Evolutionary conservation across 1,139 yeast species (phyloP).

Genomic region (Candida sanyaensis): DNA sequence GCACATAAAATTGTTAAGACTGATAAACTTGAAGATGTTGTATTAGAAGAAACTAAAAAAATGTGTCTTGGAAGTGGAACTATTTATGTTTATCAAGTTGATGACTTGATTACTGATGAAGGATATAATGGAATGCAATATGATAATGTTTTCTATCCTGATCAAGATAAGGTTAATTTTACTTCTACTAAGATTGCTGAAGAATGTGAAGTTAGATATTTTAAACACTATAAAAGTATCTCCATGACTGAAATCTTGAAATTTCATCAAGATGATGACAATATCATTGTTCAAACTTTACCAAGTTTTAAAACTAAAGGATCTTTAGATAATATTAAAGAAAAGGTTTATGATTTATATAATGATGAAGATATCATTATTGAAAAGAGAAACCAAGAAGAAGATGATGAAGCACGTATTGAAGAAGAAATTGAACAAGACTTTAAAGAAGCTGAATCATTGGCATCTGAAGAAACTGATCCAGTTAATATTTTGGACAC

Average conservation of each 20-base stretch:
- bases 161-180: not conserved
- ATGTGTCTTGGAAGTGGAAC: slow-evolving; percentile 17
- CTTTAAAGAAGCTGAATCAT: slow-evolving; percentile 33
- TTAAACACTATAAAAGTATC: slow-evolving; percentile 9
- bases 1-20: not conserved
- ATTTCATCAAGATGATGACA: slow-evolving; percentile 7
- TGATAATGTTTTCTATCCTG: slow-evolving; percentile 2
- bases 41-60: slow-evolving; percentile 18
- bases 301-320: slow-evolving; percentile 25
- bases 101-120: slow-evolving; percentile 14
- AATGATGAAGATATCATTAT: slow-evolving; percentile 16
- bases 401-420: slow-evolving; percentile 19
- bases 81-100: slow-evolving; percentile 27
- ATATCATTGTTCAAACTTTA: slow-evolving; percentile 32
- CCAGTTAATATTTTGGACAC: slow-evolving; percentile 22
- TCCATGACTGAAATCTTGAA: not conserved
- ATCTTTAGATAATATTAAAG: slow-evolving; percentile 1
- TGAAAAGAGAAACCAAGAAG: slow-evolving; percentile 14
- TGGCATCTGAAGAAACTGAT: slow-evolving; percentile 29
- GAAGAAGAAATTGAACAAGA: slow-evolving; percentile 36
- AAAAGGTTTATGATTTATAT: slow-evolving; percentile 18
- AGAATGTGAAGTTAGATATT: slow-evolving; percentile 17
- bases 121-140: not conserved
- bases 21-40: slow-evolving; percentile 7
- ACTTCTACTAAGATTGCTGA: not conserved